Conservation (phyloP, 1,139 yeast genomes). For the Pichia norvegensis region DNA sequence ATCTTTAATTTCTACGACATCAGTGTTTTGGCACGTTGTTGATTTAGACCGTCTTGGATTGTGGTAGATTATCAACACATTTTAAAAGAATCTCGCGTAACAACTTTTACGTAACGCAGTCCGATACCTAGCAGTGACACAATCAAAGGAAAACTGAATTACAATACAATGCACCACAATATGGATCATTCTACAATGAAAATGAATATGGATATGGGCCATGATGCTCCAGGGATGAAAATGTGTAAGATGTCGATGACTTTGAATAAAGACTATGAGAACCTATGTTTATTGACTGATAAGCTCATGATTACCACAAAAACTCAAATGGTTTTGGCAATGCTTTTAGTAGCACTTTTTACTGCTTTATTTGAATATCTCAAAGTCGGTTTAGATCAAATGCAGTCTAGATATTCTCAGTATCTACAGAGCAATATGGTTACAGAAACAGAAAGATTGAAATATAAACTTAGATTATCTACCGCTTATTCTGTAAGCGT, state of each 20-base stretch:
- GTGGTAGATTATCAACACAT: no score
- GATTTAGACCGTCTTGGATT: no score
- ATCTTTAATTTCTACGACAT: no score
- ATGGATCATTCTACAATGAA: neutral
- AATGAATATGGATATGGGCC: slow-evolving; percentile 13
- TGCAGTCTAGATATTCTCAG: slow-evolving; percentile 21
- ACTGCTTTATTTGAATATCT: slow-evolving; percentile 26
- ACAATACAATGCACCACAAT: neutral
- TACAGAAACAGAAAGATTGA: slow-evolving; percentile 13
- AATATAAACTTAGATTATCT: slow-evolving; percentile 18
- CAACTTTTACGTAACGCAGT: no score
- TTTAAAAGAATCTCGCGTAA: no score
- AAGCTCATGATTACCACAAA: slow-evolving; percentile 23
- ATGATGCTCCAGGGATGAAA: slow-evolving; percentile 20
- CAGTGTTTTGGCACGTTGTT: no score
- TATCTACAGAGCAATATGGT: slow-evolving; percentile 7
- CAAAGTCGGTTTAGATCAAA: slow-evolving; percentile 18
- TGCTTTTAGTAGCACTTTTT: slow-evolving; percentile 18
- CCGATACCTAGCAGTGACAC: no score
- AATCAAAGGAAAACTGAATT: neutral
- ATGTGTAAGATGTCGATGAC: slow-evolving; percentile 30
- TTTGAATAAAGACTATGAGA: slow-evolving; percentile 27
- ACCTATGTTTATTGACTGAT: slow-evolving; percentile 27
- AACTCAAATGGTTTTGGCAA: slow-evolving; percentile 21
- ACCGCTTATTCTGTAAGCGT: slow-evolving; percentile 25